phyloP scores from a whole-genome alignment of 768 basidiomycete species.

The Lactarius trivialis region DNA sequence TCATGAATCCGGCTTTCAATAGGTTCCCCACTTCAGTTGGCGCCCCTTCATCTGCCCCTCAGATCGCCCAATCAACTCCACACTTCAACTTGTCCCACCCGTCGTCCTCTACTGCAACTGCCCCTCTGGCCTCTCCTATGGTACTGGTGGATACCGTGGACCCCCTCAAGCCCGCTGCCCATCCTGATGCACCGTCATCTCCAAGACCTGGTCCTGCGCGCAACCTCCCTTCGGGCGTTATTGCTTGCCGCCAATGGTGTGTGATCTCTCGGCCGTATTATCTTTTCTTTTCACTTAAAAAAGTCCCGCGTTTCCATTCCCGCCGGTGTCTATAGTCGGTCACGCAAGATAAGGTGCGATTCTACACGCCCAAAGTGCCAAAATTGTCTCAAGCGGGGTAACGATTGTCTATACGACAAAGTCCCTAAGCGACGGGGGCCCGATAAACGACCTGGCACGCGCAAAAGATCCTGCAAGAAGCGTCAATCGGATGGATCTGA shows the following conservation, averaged over 20 bases:
- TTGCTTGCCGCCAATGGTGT: conserved; percentile 81
- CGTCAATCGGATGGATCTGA: conserved; percentile 50
- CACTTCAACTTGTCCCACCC: conserved; percentile 13
- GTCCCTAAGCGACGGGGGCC: conserved; percentile 79
- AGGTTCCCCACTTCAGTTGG: conserved; percentile 9
- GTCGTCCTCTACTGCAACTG: conserved; percentile 1
- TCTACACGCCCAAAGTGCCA: conserved; percentile 74
- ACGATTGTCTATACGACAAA: conserved; percentile 73
- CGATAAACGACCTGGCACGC: conserved; percentile 79
- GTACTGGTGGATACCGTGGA: conserved; percentile 12
- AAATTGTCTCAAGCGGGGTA: conserved; percentile 74
- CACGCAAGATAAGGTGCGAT: conserved; percentile 82
- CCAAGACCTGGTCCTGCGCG: conserved; percentile 33
- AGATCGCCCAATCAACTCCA: conserved; percentile 15
- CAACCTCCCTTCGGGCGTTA: conserved; percentile 63
- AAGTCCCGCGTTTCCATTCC: conserved; percentile 14
- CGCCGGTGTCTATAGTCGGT: conserved; percentile 47
- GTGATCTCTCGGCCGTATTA: conserved; percentile 35
- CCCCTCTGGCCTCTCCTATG: conserved; percentile 4
- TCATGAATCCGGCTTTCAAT: conserved; percentile 16
- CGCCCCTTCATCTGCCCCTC: conserved; percentile 4
- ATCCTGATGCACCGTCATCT: conserved; percentile 23
- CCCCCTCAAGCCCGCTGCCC: conserved; percentile 14
- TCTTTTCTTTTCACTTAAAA: conserved; percentile 22
- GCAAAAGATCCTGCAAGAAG: conserved; percentile 82